A percentile compares a stretch with the other conserved stretches of the same genome.
Conservation (phyloP, 352 stramenopile species). For the Discostella stelligera region DNA sequence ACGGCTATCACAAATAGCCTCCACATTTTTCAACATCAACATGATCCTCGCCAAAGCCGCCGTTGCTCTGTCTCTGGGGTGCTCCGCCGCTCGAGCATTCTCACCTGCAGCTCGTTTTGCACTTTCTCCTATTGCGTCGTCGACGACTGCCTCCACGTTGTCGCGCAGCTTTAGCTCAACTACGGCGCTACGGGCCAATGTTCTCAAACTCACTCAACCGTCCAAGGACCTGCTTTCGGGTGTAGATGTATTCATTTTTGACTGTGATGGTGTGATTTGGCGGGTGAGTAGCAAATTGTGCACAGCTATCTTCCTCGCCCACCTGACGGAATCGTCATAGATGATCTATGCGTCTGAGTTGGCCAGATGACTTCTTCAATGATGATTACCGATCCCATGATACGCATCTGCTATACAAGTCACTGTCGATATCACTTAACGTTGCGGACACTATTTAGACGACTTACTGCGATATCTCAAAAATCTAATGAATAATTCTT, state of each 20-base stretch:
- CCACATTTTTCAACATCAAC: neutral
- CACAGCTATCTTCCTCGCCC: neutral
- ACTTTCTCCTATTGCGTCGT: neutral
- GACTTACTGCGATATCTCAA: too few species aligned
- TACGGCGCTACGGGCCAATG: constrained; percentile 55
- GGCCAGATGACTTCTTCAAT: too few species aligned
- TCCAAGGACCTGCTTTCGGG: constrained; percentile 69
- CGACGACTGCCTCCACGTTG: neutral
- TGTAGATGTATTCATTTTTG: constrained; percentile 89
- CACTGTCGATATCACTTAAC: neutral
- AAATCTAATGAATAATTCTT: too few species aligned
- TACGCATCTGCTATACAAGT: neutral
- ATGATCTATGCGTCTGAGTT: too few species aligned
- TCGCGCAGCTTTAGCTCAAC: neutral
- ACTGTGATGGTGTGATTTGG: constrained; percentile 88
- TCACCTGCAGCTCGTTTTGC: constrained; percentile 12
- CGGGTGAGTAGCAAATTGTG: constrained; percentile 49
- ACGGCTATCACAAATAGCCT: too few species aligned
- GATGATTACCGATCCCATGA: neutral
- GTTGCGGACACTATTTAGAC: too few species aligned
- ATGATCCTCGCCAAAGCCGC: constrained; percentile 39
- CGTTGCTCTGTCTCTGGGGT: constrained; percentile 23
- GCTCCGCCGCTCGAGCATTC: constrained; percentile 23
- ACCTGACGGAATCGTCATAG: too few species aligned
- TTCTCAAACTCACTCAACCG: constrained; percentile 72